Evolutionary conservation across 1,284 basidiomycete species (phyloP), one percentile per base, ranked within the genome.

Genomic region (Gomphus bonarii): DNA sequence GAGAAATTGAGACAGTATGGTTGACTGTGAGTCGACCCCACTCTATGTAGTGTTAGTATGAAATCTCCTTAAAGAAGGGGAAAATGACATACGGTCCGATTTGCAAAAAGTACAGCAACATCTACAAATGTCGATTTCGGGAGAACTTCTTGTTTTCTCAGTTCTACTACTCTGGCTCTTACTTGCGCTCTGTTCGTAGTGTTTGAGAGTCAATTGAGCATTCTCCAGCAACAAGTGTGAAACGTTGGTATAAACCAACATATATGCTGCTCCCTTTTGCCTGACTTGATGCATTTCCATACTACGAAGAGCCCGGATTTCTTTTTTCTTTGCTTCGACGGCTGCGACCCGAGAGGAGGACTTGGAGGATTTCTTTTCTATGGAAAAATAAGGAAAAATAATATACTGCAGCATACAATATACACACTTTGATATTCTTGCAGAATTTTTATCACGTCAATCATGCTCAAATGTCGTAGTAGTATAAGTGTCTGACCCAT

Each of bases 391-490:
- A 9, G 20, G 1, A 40, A 50, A 49, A 14, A 8, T 20, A 43
- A 16, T 22, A 14, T 9, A 12, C 10, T 36, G 14, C 36, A 40
- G 25, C 1, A 55, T 25, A 18, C 1, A 38, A 52, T 22, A 20
- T 18, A 47, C 42, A 35, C 42, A 55, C 54, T 48, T 28, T 55
- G 42, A 22, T 47, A 48, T 28, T 55, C 44, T 43, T 55, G 42
- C 30, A 55, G 44, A 38, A 55, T 55, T 38, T 20, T 48, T 20
- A 55, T 44, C 43, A 55, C 38, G n/a, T 55, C 54, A 11, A 48
- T 25, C 31, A 55, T 35, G 31, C 54, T 55, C 6, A 22, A 10
- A 46, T 11, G 16, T n/a, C 11, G 18, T 2, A 43, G 8, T 1
- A n/a, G 20, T 8, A 30, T 48, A 10, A 48, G 30, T 48, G 30